Base-by-base conservation (phyloP, 176 grass and related monocot species). In the Aegilops sharonensis region DNA sequence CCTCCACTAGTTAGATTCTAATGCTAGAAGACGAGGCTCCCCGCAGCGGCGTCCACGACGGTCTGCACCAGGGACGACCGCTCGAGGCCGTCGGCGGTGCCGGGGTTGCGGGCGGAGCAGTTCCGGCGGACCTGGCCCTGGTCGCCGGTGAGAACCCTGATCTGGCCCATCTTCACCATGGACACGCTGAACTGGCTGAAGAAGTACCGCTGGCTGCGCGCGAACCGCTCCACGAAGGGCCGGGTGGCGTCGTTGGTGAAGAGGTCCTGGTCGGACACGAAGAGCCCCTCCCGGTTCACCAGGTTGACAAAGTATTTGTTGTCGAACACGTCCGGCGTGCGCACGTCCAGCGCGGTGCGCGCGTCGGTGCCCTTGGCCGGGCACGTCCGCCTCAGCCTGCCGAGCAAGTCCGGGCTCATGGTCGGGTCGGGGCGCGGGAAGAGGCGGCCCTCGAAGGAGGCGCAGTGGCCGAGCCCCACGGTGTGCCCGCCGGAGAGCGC, bases 241-340 rank as follows among this genome's bases (percentile, higher is more conserved):
- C 59, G 79, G 23, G 83, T 94, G 31, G 32, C 27, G 0, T 17
- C 2, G 86, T 94, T 67, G 52, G 43, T 29, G 52, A 83, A 92
- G 84, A 97, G 62, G 65, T 94, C 90, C 81, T 97, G 92, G 86
- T 97, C 94, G 5, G 90, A 97, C 25, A 85, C 91, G 82, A 97
- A 94, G 32, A 97, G 83, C 25, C 94, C 92, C 87, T 94, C 0
- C 6, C 94, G 18, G 86, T 89, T 94, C 3, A 94, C 1, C 11
- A 94, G 75, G 72, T 91, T 78, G 3, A 94, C 85, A 42, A 85
- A 93, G 90, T 93, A 94, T 64, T 86, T 90, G 92, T 94, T 97
- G 92, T 97, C 92, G 81, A 97, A 92, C 0, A 5, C 18, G 86
- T 91, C 48, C 3, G 94, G 94, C 8, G 90, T 84, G 15, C 90